Conservation (phyloP, 2,329 filamentous ascomycete species). For the Trichoderma guizhouense region DNA sequence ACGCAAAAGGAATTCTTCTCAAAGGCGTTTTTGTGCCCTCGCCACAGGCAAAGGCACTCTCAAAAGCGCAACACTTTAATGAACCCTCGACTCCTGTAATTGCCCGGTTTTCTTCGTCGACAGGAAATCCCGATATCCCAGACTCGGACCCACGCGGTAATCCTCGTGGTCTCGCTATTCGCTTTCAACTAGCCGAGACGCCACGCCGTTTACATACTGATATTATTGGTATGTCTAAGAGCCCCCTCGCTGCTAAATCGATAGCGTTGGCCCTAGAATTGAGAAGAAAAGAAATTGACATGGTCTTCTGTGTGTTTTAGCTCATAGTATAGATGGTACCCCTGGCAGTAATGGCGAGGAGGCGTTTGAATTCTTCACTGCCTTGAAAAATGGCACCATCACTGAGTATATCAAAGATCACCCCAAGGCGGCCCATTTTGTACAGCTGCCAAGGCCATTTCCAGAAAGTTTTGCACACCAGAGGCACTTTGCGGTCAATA, state of each 20-base stretch:
- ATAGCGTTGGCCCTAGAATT: not conserved
- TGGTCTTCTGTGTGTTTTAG: not conserved
- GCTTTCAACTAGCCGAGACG: not conserved
- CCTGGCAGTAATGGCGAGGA: not conserved
- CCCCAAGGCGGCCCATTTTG: not conserved
- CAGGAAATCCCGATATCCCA: not conserved
- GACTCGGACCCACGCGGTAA: not conserved
- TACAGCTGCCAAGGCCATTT: not conserved
- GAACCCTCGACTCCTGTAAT: not conserved
- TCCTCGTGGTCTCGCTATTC: not conserved
- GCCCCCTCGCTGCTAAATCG: not conserved
- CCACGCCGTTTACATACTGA: not conserved
- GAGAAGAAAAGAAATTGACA: not conserved
- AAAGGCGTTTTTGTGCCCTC: not conserved
- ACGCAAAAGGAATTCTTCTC: not conserved
- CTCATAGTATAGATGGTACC: not conserved
- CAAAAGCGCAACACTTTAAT: not conserved
- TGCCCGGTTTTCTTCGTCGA: not conserved
- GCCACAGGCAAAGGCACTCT: not conserved
- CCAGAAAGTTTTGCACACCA: not conserved
- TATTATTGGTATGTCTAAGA: not conserved
- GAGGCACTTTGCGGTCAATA: not conserved
- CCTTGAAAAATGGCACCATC: not conserved
- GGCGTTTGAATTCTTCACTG: not conserved
- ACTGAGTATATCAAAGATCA: not conserved